These are phyloP conservation scores for Ashbya aceris DNA, from an alignment of 1,139 yeast genomes.

Conservation along the genomic window DNA sequence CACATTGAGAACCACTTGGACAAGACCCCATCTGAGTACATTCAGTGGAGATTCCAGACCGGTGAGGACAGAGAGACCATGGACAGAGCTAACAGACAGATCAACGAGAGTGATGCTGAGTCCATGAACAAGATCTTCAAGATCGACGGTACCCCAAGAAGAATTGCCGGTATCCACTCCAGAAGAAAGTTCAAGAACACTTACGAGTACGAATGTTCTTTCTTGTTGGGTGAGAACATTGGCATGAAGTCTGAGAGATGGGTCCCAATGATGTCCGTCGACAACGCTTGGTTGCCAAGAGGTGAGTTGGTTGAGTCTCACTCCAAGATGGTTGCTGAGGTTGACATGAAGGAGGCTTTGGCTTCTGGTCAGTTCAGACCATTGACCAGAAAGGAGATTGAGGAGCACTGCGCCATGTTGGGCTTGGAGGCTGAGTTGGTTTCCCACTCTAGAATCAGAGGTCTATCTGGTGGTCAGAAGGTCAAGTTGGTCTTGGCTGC, in stretches of 20 bases:
- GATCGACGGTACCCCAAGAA: conserved; percentile 97
- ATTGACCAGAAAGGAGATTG: conserved; percentile 98
- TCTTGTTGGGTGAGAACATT: conserved; percentile 93
- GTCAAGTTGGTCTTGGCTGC: conserved; percentile 99
- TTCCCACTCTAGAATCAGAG: conserved; percentile 99
- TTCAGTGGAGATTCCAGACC: conserved; percentile 99
- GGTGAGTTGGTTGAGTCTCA: conserved; percentile 98
- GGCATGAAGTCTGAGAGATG: conserved; percentile 99
- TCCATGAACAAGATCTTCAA: conserved; percentile 99
- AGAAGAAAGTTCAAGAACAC: conserved; percentile 99
- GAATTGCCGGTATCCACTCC: conserved; percentile 88
- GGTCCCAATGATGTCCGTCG: conserved; percentile 99
- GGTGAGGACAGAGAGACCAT: conserved; percentile 99
- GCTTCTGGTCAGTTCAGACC: conserved; percentile 99
- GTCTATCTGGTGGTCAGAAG: conserved; percentile 99
- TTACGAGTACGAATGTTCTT: conserved; percentile 97
- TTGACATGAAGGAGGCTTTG: conserved; percentile 99
- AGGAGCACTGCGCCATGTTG: conserved; percentile 95
- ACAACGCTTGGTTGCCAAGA: conserved; percentile 99
- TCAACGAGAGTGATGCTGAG: conserved; percentile 92
- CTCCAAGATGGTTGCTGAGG: conserved; percentile 99
- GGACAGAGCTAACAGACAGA: conserved; percentile 99
- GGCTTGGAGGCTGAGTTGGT: conserved; percentile 99
- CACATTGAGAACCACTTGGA: conserved; percentile 98
- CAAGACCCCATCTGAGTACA: conserved; percentile 99